phyloP scores from a whole-genome alignment of 2,329 filamentous ascomycete species.

The Apiospora phragmitis region DNA sequence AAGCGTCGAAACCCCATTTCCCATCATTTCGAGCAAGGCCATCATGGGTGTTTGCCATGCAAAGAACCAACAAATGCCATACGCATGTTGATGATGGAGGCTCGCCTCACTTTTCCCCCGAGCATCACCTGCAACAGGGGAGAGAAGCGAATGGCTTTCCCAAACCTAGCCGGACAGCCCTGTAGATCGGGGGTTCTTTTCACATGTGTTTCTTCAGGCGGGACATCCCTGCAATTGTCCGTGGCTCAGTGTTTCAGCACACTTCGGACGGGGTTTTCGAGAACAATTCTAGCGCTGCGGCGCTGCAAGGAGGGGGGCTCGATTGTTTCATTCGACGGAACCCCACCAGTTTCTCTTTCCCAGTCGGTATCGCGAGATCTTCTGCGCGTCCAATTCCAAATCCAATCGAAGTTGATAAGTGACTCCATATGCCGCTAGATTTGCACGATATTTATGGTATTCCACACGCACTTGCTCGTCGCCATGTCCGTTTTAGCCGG shows the following conservation, averaged over 20 bases:
- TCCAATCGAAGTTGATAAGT: background rate
- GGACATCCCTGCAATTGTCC: background rate
- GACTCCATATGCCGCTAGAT: background rate
- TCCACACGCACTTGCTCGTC: background rate
- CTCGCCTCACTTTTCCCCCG: background rate
- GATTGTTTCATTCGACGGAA: background rate
- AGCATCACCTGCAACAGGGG: background rate
- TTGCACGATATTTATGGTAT: background rate
- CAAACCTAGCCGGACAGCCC: background rate
- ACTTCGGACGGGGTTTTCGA: background rate
- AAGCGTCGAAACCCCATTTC: background rate
- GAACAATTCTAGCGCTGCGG: slow-evolving; percentile 8
- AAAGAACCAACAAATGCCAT: background rate
- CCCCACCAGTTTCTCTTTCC: background rate
- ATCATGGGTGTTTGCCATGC: background rate
- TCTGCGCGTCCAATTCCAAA: background rate
- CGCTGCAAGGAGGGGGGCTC: background rate
- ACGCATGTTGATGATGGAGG: no score
- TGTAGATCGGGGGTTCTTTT: background rate
- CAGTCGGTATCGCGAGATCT: background rate
- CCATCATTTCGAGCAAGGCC: background rate
- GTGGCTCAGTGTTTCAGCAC: slow-evolving; percentile 6
- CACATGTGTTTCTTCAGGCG: slow-evolving; percentile 4
- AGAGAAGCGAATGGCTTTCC: background rate
- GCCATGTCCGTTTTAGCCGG: background rate